A percentile compares a stretch with the other conserved stretches of the same genome.
phyloP scores from a whole-genome alignment of 176 grass and related monocot species.

The Oryza meyeriana region DNA sequence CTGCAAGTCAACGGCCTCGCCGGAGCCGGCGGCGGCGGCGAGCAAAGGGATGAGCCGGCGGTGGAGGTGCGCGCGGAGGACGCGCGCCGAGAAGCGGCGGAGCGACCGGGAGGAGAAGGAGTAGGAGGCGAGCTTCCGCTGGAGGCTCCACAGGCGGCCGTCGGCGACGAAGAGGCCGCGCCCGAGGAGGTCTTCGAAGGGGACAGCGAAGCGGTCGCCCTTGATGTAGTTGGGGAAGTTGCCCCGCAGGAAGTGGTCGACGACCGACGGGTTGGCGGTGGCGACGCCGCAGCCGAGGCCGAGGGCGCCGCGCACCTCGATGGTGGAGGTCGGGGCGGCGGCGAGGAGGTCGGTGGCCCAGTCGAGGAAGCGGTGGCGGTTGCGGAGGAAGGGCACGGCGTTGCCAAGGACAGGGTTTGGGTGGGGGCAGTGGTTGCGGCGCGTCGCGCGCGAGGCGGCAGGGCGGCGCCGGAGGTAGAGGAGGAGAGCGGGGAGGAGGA shows the following conservation, averaged over 20 bases:
- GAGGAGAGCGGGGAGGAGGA: constrained; percentile 21
- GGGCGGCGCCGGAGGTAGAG: neutral
- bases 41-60: constrained; percentile 47
- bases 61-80: constrained; percentile 36
- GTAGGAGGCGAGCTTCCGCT: constrained; percentile 63
- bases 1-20: constrained; percentile 42
- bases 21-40: constrained; percentile 26
- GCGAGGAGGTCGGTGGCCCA: constrained; percentile 60
- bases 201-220: constrained; percentile 41
- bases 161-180: constrained; percentile 48
- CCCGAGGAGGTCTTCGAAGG: constrained; percentile 59
- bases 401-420: constrained; percentile 59
- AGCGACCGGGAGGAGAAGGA: constrained; percentile 56
- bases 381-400: constrained; percentile 45
- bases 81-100: constrained; percentile 36
- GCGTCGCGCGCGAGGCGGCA: neutral
- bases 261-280: constrained; percentile 47
- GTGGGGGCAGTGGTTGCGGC: constrained; percentile 50
- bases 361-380: constrained; percentile 76
- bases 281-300: constrained; percentile 54
- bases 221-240: constrained; percentile 65
- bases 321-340: constrained; percentile 47
- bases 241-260: constrained; percentile 54
- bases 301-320: constrained; percentile 46
- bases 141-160: constrained; percentile 54